Evolutionary conservation across 2,329 filamentous ascomycete species (phyloP).

Genomic region (Alternaria sp.): DNA sequence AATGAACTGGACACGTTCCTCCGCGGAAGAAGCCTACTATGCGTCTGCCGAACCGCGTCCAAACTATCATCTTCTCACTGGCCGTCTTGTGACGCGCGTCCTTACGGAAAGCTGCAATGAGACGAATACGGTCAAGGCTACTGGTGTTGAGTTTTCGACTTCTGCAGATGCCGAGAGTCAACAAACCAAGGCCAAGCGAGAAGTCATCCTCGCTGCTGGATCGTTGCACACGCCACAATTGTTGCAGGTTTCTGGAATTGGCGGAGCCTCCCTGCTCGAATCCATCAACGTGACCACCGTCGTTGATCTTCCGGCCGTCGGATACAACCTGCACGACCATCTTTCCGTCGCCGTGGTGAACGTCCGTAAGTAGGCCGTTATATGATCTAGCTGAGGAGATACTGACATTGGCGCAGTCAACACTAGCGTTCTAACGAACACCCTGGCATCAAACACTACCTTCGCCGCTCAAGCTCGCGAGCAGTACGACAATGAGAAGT

Average conservation of each 20-base stretch:
- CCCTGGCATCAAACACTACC: slow-evolving; percentile 21
- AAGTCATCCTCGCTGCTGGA: slow-evolving; percentile 35
- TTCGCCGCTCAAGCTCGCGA: slow-evolving; percentile 26
- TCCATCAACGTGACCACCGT: slow-evolving; percentile 24
- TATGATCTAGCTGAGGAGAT: neutral
- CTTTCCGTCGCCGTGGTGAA: slow-evolving; percentile 17
- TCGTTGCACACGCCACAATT: slow-evolving; percentile 35
- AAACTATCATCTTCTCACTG: slow-evolving; percentile 29
- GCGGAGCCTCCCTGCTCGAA: slow-evolving; percentile 24
- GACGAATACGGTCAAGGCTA: slow-evolving; percentile 14
- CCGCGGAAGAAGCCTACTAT: slow-evolving; percentile 30
- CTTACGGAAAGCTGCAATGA: slow-evolving; percentile 14
- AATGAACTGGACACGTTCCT: slow-evolving; percentile 19
- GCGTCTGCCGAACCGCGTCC: slow-evolving; percentile 17
- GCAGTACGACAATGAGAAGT: slow-evolving; percentile 18
- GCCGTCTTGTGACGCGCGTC: slow-evolving; percentile 21
- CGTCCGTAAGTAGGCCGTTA: neutral
- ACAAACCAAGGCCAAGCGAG: slow-evolving; percentile 25
- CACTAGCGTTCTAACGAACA: slow-evolving; percentile 12
- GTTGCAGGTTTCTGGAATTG: slow-evolving; percentile 37
- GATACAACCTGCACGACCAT: slow-evolving; percentile 34
- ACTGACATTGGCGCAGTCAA: slow-evolving; percentile 9
- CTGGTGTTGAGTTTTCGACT: slow-evolving; percentile 27
- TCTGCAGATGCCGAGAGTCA: slow-evolving; percentile 15
- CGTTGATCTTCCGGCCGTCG: slow-evolving; percentile 35